These are phyloP conservation scores for Astrothelium macrocarpum DNA, from an alignment of 495 filamentous ascomycete genomes.

Conservation along the genomic window DNA sequence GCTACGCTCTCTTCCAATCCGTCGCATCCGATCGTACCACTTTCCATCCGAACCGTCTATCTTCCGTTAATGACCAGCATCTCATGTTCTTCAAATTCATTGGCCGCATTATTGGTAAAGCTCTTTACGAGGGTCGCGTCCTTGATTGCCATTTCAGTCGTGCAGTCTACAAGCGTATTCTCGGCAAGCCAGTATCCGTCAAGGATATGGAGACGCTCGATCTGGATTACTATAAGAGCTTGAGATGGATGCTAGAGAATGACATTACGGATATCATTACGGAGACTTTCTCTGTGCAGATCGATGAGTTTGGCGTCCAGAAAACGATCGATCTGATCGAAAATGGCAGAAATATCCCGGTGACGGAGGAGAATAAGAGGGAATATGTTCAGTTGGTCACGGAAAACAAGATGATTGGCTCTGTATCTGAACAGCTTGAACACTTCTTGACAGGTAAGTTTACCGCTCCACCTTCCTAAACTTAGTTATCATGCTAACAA, in stretches of 20 bases:
- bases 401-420: constrained; percentile 84
- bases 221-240: constrained; percentile 97
- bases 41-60: constrained; percentile 93
- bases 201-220: constrained; percentile 99
- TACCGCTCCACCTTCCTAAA: not conserved
- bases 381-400: constrained; percentile 90
- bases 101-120: constrained; percentile 96
- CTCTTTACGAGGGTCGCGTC: constrained; percentile 89
- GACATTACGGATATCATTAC: constrained; percentile 98
- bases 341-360: constrained; percentile 81
- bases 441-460: constrained; percentile 80
- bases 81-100: constrained; percentile 99
- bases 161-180: constrained; percentile 94
- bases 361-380: constrained; percentile 97
- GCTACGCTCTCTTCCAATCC: constrained; percentile 91
- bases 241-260: constrained; percentile 97
- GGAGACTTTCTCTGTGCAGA: constrained; percentile 92
- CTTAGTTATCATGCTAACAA: constrained; percentile 20
- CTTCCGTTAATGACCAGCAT: constrained; percentile 90
- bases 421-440: constrained; percentile 89
- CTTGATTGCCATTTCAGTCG: constrained; percentile 98
- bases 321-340: constrained; percentile 78
- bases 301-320: constrained; percentile 82
- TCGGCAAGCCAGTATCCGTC: constrained; percentile 87
- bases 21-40: constrained; percentile 97